Evolutionary conservation across 345 rosid genomes (phyloP).

Genomic region (Bruguiera sexangula): DNA sequence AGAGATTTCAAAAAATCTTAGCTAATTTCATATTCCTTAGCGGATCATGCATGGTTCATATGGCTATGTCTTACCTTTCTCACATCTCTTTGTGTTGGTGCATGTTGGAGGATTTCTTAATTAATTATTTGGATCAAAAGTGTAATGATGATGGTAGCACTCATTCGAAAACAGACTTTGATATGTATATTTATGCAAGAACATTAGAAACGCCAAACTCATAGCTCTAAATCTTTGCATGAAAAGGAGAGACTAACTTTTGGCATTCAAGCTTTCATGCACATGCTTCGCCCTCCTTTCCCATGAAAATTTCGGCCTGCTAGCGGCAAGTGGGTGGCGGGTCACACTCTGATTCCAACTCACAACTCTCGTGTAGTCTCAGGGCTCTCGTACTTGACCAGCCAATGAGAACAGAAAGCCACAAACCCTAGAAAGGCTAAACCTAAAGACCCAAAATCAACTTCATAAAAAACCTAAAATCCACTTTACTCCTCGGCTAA

Average conservation of each 20-base stretch:
- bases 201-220: conserved; percentile 43
- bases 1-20: neutral
- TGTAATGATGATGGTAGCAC: conserved; percentile 16
- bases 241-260: conserved; percentile 53
- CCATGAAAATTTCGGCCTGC: conserved; percentile 20
- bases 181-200: neutral
- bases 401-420: neutral
- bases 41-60: conserved; percentile 24
- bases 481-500: conserved; percentile 13
- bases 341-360: conserved; percentile 21
- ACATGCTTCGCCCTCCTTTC: conserved; percentile 50
- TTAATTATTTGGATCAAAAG: conserved; percentile 7
- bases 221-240: conserved; percentile 50
- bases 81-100: conserved; percentile 20
- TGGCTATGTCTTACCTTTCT: neutral
- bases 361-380: conserved; percentile 13
- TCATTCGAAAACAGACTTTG: conserved; percentile 24
- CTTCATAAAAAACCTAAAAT: conserved; percentile 11
- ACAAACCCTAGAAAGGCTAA: conserved; percentile 1
- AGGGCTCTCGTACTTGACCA: conserved; percentile 9
- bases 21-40: no score
- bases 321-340: conserved; percentile 33
- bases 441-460: neutral
- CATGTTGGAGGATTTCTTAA: conserved; percentile 27
- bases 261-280: conserved; percentile 60